A percentile compares a stretch with the other conserved stretches of the same genome.
Evolutionary conservation across 2,329 filamentous ascomycete genomes (phyloP).

Genomic region (Tympanopsis confertula): DNA sequence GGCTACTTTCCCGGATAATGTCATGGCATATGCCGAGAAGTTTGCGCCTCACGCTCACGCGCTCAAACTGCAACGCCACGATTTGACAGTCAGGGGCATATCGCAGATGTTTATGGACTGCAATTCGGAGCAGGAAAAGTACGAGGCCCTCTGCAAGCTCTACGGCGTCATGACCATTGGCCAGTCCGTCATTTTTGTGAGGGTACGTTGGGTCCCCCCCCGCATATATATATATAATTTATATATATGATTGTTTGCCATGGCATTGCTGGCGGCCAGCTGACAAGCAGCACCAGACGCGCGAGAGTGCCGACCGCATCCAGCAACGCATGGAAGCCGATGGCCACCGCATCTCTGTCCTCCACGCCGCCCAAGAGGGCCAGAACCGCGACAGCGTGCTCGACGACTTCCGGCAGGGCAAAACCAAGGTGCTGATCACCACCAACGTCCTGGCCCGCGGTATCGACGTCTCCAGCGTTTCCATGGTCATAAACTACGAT

Average conservation of each 20-base stretch:
- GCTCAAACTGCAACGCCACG: constrained; percentile 77
- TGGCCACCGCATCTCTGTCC: constrained; percentile 80
- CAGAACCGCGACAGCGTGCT: constrained; percentile 72
- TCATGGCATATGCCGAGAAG: constrained; percentile 69
- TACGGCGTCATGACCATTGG: constrained; percentile 95
- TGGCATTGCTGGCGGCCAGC: background rate
- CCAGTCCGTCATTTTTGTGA: constrained; percentile 96
- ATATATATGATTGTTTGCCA: background rate
- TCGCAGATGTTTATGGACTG: constrained; percentile 98
- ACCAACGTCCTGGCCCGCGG: constrained; percentile 94
- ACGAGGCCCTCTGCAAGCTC: constrained; percentile 76
- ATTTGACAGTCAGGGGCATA: constrained; percentile 92
- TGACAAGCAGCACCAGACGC: constrained; percentile 44
- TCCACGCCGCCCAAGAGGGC: constrained; percentile 83
- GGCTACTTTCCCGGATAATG: constrained; percentile 79
- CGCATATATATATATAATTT: background rate
- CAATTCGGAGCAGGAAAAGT: constrained; percentile 70
- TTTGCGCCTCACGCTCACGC: constrained; percentile 81
- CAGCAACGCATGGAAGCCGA: constrained; percentile 76
- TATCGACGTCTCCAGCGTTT: constrained; percentile 83
- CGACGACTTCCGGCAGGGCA: constrained; percentile 72
- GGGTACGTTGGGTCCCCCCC: constrained; percentile 36
- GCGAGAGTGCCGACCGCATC: constrained; percentile 75
- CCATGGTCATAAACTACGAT: constrained; percentile 97
- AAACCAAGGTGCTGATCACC: constrained; percentile 91